Evolutionary conservation across 2,329 filamentous ascomycete species (phyloP), one percentile per base, ranked within the genome.

Genomic region (Pseudogymnoascus sp.): DNA sequence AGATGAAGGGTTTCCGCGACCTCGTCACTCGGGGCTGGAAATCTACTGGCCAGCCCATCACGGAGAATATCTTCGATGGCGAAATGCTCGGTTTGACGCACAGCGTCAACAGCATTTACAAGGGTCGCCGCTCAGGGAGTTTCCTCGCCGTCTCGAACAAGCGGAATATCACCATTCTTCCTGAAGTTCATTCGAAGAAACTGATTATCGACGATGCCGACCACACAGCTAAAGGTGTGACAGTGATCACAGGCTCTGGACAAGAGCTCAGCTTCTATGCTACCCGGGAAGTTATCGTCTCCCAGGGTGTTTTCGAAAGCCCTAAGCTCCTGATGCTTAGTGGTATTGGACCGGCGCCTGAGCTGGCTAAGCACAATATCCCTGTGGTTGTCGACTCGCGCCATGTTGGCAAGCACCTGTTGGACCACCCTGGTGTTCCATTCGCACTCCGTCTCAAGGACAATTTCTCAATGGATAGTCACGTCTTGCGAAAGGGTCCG

Each of bases 81-180:
- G 73, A 75, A 6, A 81, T 84, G 78, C 69, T 72, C 32, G 82
- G 83, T 2, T 74, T 86, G 1, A 76, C 74, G 37, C 75, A 82
- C 41, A 79, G 78, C 65, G 74, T 81, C 59, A 78, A 82, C 69
- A 77, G 76, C 37, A 84, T 85, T 66, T 83, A 86, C 71, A 74
- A 80, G 9, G 82, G 82, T 14, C 71, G 74, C 60, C 78, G 82
- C 18, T 81, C 79, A 2, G 77, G 76, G 0, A 80, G 77, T 64
- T 81, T 75, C 65, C 70, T 80, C 0, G 30, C 30, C 30, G 30
- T 32, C 30, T 32, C 30, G 61, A 75, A 75, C 60, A 82, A 84
- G 71, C 72, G 75, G 9, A 86, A 86, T 63, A 73, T 85, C 57
- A 81, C 78, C 0, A 73, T 86, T 47, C 67, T 82, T 12, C 70